phyloP scores from a whole-genome alignment of 2,329 filamentous ascomycete species.

The Trichothecium sympodiale region DNA sequence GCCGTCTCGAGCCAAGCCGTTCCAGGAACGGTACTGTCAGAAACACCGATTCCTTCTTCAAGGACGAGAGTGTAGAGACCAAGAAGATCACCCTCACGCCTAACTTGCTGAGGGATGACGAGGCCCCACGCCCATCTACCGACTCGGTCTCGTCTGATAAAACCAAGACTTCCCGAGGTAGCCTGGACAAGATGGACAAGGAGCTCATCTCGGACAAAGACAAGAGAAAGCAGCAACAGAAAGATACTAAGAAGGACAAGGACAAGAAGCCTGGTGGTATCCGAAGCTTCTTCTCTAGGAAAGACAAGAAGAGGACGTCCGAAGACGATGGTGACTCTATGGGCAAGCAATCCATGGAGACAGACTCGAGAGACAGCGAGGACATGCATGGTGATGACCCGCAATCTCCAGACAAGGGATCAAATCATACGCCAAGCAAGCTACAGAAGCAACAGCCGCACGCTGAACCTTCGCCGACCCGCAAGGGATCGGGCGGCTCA shows the following conservation, averaged over 20 bases:
- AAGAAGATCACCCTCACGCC: conserved; percentile 96
- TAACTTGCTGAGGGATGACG: conserved; percentile 79
- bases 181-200: conserved; percentile 58
- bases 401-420: conserved; percentile 33
- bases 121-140: conserved; percentile 41
- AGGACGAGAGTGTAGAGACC: conserved; percentile 87
- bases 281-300: conserved; percentile 51
- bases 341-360: conserved; percentile 53
- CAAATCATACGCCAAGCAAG: conserved; percentile 53
- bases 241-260: conserved; percentile 60
- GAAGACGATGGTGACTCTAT: conserved; percentile 50
- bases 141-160: conserved; percentile 30
- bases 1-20: conserved; percentile 42
- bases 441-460: conserved; percentile 56
- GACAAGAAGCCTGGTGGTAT: conserved; percentile 47
- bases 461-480: conserved; percentile 32
- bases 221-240: conserved; percentile 60
- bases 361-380: conserved; percentile 32
- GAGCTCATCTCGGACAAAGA: conserved; percentile 54
- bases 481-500: conserved; percentile 19
- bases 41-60: conserved; percentile 95
- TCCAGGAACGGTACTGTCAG: conserved; percentile 79
- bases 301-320: conserved; percentile 45
- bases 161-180: conserved; percentile 43
- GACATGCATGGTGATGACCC: conserved; percentile 29